These are phyloP conservation scores for Taphrina pruni DNA, from an alignment of 1,139 yeast genomes.

Conservation along the genomic window DNA sequence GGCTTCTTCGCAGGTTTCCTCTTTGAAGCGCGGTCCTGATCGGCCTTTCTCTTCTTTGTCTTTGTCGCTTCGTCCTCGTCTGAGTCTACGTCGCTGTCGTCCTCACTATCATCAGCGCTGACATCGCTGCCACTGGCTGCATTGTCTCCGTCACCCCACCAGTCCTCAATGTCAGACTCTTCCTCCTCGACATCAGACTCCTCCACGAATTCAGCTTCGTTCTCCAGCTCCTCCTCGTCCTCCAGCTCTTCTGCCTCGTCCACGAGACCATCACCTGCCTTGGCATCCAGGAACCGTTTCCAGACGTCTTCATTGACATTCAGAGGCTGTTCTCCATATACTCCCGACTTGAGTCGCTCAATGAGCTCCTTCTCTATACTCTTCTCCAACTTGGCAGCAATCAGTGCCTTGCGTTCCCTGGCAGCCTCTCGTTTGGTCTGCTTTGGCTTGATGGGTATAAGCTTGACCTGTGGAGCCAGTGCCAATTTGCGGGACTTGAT, in stretches of 20 bases:
- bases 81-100: slow-evolving; percentile 30
- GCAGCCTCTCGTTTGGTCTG: slow-evolving; percentile 92
- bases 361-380: slow-evolving; percentile 93
- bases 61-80: slow-evolving; percentile 36
- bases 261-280: slow-evolving; percentile 66
- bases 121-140: slow-evolving; percentile 17
- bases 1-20: slow-evolving; percentile 27
- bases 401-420: slow-evolving; percentile 92
- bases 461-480: slow-evolving; percentile 85
- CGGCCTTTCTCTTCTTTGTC: slow-evolving; percentile 31
- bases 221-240: slow-evolving; percentile 55
- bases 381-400: slow-evolving; percentile 95
- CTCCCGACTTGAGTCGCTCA: slow-evolving; percentile 94
- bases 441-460: slow-evolving; percentile 89
- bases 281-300: slow-evolving; percentile 85
- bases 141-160: slow-evolving; percentile 36
- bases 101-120: slow-evolving; percentile 22
- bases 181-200: slow-evolving; percentile 41
- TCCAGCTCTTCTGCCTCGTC: slow-evolving; percentile 69
- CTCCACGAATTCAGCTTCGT: slow-evolving; percentile 40
- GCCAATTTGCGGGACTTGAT: slow-evolving; percentile 95
- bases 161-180: slow-evolving; percentile 39
- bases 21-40: slow-evolving; percentile 12
- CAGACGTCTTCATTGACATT: slow-evolving; percentile 95
- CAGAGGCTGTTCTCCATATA: slow-evolving; percentile 95